A percentile compares a stretch with the other conserved stretches of the same genome.
phyloP scores from a whole-genome alignment of 345 rosid species.

The Cardamine occulta region DNA sequence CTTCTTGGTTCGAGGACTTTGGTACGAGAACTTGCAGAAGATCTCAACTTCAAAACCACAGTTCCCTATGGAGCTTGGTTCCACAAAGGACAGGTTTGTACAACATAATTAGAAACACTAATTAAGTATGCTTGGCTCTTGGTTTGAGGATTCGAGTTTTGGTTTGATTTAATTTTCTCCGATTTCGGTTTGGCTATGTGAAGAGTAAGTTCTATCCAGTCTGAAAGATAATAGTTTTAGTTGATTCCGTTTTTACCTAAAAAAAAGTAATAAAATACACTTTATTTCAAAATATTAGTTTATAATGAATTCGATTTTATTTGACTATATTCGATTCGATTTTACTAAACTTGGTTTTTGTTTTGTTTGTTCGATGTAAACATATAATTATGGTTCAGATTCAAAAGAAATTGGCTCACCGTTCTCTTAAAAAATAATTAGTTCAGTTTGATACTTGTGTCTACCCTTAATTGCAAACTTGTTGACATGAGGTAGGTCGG shows the following conservation, averaged over 20 bases:
- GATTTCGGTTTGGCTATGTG: not conserved
- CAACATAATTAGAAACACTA: not conserved
- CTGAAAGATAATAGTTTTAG: too few species aligned
- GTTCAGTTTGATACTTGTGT: not conserved
- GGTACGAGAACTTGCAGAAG: conserved; percentile 73
- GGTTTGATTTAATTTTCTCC: not conserved
- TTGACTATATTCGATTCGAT: not conserved
- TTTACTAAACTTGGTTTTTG: not conserved
- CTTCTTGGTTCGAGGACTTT: conserved; percentile 78
- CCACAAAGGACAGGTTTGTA: conserved; percentile 85
- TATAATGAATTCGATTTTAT: too few species aligned
- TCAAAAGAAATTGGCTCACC: not conserved
- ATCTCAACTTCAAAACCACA: conserved; percentile 60
- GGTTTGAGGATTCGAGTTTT: not conserved
- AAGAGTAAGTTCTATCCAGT: not conserved
- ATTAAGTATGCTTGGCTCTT: not conserved
- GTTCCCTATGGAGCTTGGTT: conserved; percentile 88
- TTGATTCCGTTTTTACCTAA: too few species aligned
- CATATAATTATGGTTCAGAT: too few species aligned
- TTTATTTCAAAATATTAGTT: not conserved
- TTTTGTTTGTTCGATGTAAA: not conserved
- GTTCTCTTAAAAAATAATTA: not conserved
- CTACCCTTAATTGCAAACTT: not conserved
- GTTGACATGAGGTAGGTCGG: conserved; percentile 55
- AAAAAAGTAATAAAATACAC: too few species aligned